Conservation (phyloP, 257 asterid species). For the Nicotiana sylvestris region DNA sequence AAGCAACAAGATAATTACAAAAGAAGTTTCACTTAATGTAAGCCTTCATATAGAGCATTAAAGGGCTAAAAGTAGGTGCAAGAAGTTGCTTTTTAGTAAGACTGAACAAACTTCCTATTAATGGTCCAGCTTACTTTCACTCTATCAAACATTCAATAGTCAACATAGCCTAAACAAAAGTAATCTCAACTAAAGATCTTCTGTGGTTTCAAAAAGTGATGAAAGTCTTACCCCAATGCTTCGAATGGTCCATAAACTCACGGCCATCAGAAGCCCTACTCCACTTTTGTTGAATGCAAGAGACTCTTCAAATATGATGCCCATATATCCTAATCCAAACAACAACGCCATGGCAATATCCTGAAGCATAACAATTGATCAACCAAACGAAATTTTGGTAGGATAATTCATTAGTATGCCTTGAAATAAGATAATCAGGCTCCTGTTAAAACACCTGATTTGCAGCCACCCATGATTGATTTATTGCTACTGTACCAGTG, state of each 20-base stretch:
- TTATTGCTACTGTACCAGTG: slow-evolving; percentile 78
- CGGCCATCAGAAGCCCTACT: slow-evolving; percentile 96
- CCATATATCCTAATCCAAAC: slow-evolving; percentile 89
- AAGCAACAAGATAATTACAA: background rate
- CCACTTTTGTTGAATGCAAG: slow-evolving; percentile 98
- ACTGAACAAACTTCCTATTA: background rate
- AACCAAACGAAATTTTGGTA: slow-evolving; percentile 14
- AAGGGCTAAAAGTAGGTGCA: background rate
- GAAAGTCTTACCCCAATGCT: slow-evolving; percentile 80
- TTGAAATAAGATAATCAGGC: slow-evolving; percentile 12
- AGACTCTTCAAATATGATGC: slow-evolving; percentile 92
- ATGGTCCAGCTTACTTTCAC: background rate
- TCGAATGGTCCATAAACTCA: slow-evolving; percentile 85
- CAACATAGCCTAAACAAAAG: background rate
- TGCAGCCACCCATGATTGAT: slow-evolving; percentile 94
- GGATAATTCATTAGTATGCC: slow-evolving; percentile 9
- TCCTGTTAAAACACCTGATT: slow-evolving; percentile 60
- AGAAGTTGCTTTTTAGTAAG: background rate
- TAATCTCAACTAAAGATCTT: background rate
- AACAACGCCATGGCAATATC: slow-evolving; percentile 87
- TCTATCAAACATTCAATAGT: background rate
- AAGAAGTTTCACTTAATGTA: background rate
- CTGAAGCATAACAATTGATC: slow-evolving; percentile 40
- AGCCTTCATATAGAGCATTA: slow-evolving; percentile 1
- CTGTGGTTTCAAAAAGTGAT: background rate